These are phyloP conservation scores for Leishmania turanica DNA, from an alignment of 208 protist genomes.

Conservation along the genomic window DNA sequence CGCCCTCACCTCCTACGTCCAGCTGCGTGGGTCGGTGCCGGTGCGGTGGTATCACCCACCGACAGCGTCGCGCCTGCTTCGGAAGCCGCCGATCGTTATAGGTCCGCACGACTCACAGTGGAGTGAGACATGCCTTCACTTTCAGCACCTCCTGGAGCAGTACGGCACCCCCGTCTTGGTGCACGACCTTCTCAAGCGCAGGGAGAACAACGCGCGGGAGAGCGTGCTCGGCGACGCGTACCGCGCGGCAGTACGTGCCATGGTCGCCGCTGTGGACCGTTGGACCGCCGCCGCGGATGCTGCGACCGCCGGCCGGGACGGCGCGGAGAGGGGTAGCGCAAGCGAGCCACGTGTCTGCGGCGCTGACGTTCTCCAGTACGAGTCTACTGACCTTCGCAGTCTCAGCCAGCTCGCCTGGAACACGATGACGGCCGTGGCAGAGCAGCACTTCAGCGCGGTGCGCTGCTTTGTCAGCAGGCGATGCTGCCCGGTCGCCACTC, in stretches of 20 bases:
- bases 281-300: background rate
- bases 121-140: slow-evolving; percentile 85
- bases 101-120: slow-evolving; percentile 43
- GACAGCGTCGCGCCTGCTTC: slow-evolving; percentile 45
- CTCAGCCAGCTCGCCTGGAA: slow-evolving; percentile 75
- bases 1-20: slow-evolving; percentile 70
- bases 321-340: background rate
- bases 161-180: slow-evolving; percentile 94
- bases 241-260: slow-evolving; percentile 45
- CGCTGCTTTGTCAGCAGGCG: slow-evolving; percentile 54
- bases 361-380: slow-evolving; percentile 67
- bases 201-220: slow-evolving; percentile 91
- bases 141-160: slow-evolving; percentile 87
- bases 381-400: slow-evolving; percentile 84
- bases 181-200: slow-evolving; percentile 91
- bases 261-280: slow-evolving; percentile 46
- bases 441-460: slow-evolving; percentile 41
- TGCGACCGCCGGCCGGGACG: background rate
- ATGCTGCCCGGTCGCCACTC: background rate
- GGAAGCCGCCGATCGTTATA: slow-evolving; percentile 90
- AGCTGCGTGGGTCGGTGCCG: slow-evolving; percentile 87
- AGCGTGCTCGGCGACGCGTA: slow-evolving; percentile 78
- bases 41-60: slow-evolving; percentile 82
- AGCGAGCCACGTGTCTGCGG: background rate
- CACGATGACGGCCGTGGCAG: slow-evolving; percentile 56